A percentile compares a stretch with the other conserved stretches of the same genome.
Conservation (phyloP, 345 rosid species). For the Lagerstroemia speciosa region DNA sequence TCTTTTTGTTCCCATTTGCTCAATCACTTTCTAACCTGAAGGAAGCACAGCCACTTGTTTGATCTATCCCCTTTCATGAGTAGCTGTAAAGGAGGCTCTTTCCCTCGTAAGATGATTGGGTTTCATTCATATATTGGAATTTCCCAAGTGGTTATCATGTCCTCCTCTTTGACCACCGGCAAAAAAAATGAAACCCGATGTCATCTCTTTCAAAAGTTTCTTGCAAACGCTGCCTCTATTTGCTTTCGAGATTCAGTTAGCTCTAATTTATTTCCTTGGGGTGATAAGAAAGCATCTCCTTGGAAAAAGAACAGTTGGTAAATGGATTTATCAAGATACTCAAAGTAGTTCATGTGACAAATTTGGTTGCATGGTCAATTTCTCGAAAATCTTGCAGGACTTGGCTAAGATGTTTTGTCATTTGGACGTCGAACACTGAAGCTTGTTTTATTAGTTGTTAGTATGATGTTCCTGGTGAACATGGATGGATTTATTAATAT, state of each 20-base stretch:
- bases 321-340: too few species aligned
- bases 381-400: too few species aligned
- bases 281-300: too few species aligned
- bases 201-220: neutral
- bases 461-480: too few species aligned
- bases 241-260: neutral
- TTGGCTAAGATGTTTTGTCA: too few species aligned
- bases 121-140: neutral
- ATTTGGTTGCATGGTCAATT: too few species aligned
- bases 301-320: too few species aligned
- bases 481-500: too few species aligned
- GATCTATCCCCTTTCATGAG: neutral
- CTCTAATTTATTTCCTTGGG: neutral
- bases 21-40: slow-evolving; percentile 1
- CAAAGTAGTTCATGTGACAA: too few species aligned
- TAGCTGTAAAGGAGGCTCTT: neutral
- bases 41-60: slow-evolving; percentile 10
- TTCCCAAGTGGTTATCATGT: neutral
- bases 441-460: too few species aligned
- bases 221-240: neutral
- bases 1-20: slow-evolving; percentile 15
- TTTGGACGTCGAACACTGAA: too few species aligned
- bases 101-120: neutral
- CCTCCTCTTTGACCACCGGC: neutral
- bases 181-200: neutral